Evolutionary conservation across 345 rosid species (phyloP).

Genomic region (Gossypium turneri): DNA sequence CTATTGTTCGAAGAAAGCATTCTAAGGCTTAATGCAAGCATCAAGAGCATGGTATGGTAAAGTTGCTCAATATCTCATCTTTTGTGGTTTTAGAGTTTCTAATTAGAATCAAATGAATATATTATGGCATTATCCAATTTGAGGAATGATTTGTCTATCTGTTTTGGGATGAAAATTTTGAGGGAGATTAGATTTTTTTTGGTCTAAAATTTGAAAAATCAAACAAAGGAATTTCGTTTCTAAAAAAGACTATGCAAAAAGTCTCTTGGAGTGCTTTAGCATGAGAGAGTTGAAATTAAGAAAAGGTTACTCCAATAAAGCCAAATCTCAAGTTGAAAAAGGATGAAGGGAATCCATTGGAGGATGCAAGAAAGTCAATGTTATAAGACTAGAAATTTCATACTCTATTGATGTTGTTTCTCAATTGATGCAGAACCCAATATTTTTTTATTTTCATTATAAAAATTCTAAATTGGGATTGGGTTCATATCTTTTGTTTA

Average conservation of each 20-base stretch:
- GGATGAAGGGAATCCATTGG: no score
- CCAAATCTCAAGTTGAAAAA: no score
- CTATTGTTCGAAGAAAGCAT: background rate
- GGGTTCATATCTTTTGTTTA: no score
- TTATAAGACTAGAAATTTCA: background rate
- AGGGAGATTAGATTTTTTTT: background rate
- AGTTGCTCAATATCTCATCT: background rate
- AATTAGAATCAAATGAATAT: no score
- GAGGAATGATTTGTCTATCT: no score
- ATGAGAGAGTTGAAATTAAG: background rate
- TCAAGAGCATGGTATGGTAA: background rate
- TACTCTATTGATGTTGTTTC: background rate
- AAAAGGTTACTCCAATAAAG: background rate
- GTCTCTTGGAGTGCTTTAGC: background rate
- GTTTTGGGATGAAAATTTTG: background rate
- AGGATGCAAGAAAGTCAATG: no score
- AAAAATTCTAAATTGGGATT: no score
- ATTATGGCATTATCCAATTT: no score
- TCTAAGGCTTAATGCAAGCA: background rate
- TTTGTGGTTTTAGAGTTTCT: no score
- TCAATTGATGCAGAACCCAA: no score
- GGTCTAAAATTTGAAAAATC: background rate
- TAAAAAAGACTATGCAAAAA: background rate
- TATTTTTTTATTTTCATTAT: no score
- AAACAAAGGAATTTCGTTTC: background rate